phyloP scores from a whole-genome alignment of 2,329 filamentous ascomycete species.

The Fusarium temperatum region DNA sequence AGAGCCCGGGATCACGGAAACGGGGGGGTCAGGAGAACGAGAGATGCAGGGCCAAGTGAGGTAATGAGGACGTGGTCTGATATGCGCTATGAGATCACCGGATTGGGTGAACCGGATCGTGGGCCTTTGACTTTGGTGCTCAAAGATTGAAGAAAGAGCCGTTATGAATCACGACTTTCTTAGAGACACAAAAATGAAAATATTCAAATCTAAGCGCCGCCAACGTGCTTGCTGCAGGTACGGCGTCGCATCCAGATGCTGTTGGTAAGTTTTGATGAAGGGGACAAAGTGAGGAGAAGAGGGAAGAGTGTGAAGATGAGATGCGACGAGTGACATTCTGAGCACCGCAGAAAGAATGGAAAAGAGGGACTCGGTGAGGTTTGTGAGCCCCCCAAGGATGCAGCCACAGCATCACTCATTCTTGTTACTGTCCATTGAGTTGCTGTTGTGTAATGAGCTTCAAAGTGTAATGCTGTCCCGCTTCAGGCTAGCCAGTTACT shows the following conservation, averaged over 20 bases:
- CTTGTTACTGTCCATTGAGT: constrained; percentile 10
- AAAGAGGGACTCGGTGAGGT: background rate
- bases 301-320: constrained; percentile 3
- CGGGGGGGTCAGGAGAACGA: constrained; percentile 12
- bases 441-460: constrained; percentile 24
- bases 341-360: background rate
- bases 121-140: background rate
- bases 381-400: constrained; percentile 7
- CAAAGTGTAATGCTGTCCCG: constrained; percentile 1
- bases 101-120: constrained; percentile 6
- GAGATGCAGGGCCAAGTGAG: constrained; percentile 14
- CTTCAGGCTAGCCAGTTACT: constrained; percentile 1
- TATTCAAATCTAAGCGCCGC: constrained; percentile 7
- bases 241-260: constrained; percentile 20
- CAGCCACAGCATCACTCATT: constrained; percentile 36
- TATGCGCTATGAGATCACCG: constrained; percentile 39
- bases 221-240: constrained; percentile 36
- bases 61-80: constrained; percentile 39
- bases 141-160: background rate
- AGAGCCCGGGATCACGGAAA: constrained; percentile 6
- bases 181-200: background rate
- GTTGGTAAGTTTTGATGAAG: constrained; percentile 22
- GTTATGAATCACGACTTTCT: background rate
- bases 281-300: background rate
- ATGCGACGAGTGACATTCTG: constrained; percentile 27